These are phyloP conservation scores for Suillus subluteus DNA, from an alignment of 768 basidiomycete genomes.

Conservation along the genomic window DNA sequence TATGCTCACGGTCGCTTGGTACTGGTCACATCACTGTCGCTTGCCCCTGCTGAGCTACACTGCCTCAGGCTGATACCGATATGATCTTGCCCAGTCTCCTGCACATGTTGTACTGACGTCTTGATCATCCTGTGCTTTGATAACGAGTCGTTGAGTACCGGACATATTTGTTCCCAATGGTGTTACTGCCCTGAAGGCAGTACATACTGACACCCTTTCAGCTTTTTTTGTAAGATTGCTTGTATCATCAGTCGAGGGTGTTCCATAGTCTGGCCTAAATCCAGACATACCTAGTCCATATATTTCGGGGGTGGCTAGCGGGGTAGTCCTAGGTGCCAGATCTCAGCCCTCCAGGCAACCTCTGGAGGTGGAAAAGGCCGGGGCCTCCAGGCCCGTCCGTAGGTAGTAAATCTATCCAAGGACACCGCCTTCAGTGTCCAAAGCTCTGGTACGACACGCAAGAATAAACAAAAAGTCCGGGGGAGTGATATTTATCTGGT, in stretches of 20 bases:
- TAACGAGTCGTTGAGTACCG: background rate
- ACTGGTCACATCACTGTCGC: background rate
- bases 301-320: background rate
- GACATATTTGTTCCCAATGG: background rate
- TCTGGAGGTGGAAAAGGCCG: background rate
- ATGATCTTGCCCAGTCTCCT: background rate
- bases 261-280: background rate
- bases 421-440: background rate
- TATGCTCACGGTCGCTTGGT: background rate
- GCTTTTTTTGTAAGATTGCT: background rate
- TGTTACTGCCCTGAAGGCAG: background rate
- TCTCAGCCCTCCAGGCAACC: background rate
- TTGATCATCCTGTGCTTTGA: background rate
- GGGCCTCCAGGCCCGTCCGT: background rate
- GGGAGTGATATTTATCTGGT: background rate
- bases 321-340: background rate
- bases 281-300: background rate
- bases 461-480: slow-evolving; percentile 4
- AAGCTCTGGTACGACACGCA: background rate
- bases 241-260: background rate
- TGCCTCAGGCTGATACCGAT: background rate
- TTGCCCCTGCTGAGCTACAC: background rate
- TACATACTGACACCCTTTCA: background rate
- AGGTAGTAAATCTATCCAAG: background rate
- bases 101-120: background rate